Conservation (phyloP, 371 early-diverging fungal genomes). For the Lichtheimia ramosa region DNA sequence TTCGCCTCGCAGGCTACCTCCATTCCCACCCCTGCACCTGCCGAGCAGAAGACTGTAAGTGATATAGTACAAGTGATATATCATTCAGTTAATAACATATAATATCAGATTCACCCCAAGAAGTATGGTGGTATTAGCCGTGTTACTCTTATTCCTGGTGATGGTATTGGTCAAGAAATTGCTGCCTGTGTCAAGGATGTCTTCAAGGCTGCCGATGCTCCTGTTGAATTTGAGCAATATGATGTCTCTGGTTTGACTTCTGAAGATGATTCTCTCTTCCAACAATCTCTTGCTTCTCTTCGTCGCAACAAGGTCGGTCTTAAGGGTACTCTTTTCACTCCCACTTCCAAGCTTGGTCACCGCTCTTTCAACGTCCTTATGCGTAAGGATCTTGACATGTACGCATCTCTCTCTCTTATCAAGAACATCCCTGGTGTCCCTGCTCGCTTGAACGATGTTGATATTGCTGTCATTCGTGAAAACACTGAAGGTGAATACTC, state of each 20-base stretch:
- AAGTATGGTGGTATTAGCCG: slow-evolving; percentile 79
- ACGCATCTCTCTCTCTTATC: slow-evolving; percentile 85
- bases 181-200: slow-evolving; percentile 88
- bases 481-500: slow-evolving; percentile 99
- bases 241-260: slow-evolving; percentile 89
- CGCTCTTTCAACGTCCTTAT: slow-evolving; percentile 90
- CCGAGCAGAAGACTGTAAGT: slow-evolving; percentile 47
- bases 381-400: slow-evolving; percentile 96
- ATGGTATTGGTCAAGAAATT: slow-evolving; percentile 95
- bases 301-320: slow-evolving; percentile 94
- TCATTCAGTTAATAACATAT: too few species aligned
- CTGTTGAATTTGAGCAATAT: slow-evolving; percentile 94
- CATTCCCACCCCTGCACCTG: slow-evolving; percentile 48
- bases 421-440: slow-evolving; percentile 82
- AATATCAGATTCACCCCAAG: slow-evolving; percentile 35
- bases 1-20: slow-evolving; percentile 41
- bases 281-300: slow-evolving; percentile 88
- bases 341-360: slow-evolving; percentile 82
- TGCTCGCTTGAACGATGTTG: slow-evolving; percentile 87
- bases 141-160: slow-evolving; percentile 96
- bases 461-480: slow-evolving; percentile 97
- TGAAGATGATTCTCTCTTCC: slow-evolving; percentile 69
- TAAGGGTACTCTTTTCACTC: slow-evolving; percentile 96
- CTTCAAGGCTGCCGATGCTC: slow-evolving; percentile 89
- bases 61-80: too few species aligned